Percentiles rank a stretch among this genome's conserved stretches.
Conservation (phyloP, 2,329 filamentous ascomycete genomes). For the Aspergillus piperis region DNA sequence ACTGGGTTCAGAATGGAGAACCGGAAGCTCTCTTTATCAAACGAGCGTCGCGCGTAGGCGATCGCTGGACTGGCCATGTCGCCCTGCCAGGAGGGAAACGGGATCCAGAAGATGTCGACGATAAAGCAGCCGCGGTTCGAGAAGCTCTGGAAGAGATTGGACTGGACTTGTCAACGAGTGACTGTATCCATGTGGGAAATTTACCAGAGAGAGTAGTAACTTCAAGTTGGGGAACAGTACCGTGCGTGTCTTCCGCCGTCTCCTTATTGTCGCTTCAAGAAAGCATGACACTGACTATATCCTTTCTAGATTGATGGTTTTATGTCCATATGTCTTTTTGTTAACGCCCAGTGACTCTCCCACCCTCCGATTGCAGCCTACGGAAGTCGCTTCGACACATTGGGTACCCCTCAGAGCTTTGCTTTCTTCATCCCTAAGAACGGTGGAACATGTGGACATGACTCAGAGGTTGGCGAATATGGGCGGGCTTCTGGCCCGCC, state of each 20-base stretch:
- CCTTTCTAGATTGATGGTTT: slow-evolving; percentile 61
- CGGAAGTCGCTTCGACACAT: slow-evolving; percentile 68
- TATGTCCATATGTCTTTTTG: slow-evolving; percentile 69
- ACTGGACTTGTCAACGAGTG: slow-evolving; percentile 55
- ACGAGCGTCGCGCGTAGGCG: slow-evolving; percentile 63
- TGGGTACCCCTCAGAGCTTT: slow-evolving; percentile 68
- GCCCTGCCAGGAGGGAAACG: slow-evolving; percentile 68
- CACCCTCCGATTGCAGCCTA: slow-evolving; percentile 63
- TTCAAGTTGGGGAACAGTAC: slow-evolving; percentile 65
- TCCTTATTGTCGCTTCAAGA: neutral
- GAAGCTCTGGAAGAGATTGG: slow-evolving; percentile 70
- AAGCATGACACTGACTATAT: slow-evolving; percentile 18
- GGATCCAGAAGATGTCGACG: slow-evolving; percentile 64
- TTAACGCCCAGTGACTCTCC: slow-evolving; percentile 59
- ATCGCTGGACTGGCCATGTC: slow-evolving; percentile 70
- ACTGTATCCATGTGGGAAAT: slow-evolving; percentile 58
- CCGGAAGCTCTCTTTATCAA: slow-evolving; percentile 73
- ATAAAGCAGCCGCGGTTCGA: slow-evolving; percentile 62
- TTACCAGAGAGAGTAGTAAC: slow-evolving; percentile 67
- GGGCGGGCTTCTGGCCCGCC: slow-evolving; percentile 56
- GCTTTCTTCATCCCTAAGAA: slow-evolving; percentile 61
- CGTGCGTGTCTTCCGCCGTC: slow-evolving; percentile 40
- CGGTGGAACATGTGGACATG: slow-evolving; percentile 64
- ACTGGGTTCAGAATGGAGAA: slow-evolving; percentile 66
- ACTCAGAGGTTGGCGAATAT: slow-evolving; percentile 61